Conservation (phyloP, 2,329 filamentous ascomycete genomes). For the Cadophora sp. region DNA sequence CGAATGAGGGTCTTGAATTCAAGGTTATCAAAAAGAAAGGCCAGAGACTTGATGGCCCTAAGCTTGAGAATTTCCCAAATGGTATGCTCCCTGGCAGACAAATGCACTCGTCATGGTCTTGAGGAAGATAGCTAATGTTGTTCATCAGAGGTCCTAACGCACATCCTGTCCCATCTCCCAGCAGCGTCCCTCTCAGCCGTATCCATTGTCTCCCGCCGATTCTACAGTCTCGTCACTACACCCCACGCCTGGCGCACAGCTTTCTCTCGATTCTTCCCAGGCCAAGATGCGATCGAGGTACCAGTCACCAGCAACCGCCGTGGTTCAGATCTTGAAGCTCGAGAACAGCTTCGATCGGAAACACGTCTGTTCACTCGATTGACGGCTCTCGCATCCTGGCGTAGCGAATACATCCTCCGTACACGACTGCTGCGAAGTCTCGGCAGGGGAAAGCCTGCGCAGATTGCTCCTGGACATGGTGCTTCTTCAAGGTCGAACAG, state of each 20-base stretch:
- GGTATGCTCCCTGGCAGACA: constrained; percentile 58
- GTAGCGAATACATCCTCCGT: constrained; percentile 91
- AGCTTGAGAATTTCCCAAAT: constrained; percentile 72
- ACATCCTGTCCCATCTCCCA: constrained; percentile 88
- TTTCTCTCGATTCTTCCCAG: constrained; percentile 89
- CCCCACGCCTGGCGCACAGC: constrained; percentile 94
- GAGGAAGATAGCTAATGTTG: constrained; percentile 40
- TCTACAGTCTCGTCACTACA: constrained; percentile 85
- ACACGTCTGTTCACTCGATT: constrained; percentile 82
- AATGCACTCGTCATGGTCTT: constrained; percentile 1
- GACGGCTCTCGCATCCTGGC: constrained; percentile 87
- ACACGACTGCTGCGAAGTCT: constrained; percentile 85
- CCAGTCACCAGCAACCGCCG: constrained; percentile 46
- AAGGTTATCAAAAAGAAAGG: constrained; percentile 58
- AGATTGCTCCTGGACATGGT: constrained; percentile 59
- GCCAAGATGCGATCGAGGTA: constrained; percentile 63
- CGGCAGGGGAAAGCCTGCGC: constrained; percentile 78
- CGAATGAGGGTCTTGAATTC: constrained; percentile 57
- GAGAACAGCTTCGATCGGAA: constrained; percentile 70
- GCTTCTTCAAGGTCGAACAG: constrained; percentile 55
- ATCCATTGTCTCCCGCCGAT: constrained; percentile 85
- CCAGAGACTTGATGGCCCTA: constrained; percentile 35
- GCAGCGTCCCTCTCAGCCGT: constrained; percentile 83
- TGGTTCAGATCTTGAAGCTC: constrained; percentile 54
- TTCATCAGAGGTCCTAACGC: constrained; percentile 82